phyloP scores from a whole-genome alignment of 371 early-diverging fungal species.

The Circinella minor region DNA sequence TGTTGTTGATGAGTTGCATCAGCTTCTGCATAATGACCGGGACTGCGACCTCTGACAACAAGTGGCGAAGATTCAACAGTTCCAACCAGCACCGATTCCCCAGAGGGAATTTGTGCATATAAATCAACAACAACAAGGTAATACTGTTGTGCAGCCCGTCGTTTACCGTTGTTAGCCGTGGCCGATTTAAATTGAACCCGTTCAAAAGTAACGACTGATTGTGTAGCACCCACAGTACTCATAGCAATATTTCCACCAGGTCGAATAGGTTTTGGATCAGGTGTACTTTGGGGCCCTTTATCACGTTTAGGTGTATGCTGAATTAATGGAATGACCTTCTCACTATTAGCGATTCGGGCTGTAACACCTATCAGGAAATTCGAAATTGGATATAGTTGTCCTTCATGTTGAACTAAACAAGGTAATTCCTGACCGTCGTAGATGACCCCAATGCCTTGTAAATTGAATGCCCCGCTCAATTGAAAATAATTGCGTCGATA shows the following conservation, averaged over 20 bases:
- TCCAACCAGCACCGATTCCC: conserved; percentile 63
- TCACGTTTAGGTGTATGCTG: conserved; percentile 93
- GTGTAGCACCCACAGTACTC: conserved; percentile 45
- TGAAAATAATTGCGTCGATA: conserved; percentile 94
- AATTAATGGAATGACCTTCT: conserved; percentile 74
- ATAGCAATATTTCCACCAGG: conserved; percentile 59
- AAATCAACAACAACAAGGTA: conserved; percentile 73
- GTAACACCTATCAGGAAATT: conserved; percentile 72
- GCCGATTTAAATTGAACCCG: conserved; percentile 93
- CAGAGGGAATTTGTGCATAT: conserved; percentile 59
- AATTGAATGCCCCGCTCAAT: conserved; percentile 72
- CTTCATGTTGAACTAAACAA: conserved; percentile 56
- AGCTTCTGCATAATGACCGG: conserved; percentile 83
- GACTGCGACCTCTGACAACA: conserved; percentile 90
- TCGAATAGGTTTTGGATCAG: conserved; percentile 62
- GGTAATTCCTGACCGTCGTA: conserved; percentile 57
- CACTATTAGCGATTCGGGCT: conserved; percentile 61
- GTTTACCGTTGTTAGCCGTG: conserved; percentile 90
- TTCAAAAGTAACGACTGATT: conserved; percentile 76
- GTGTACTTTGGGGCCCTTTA: conserved; percentile 83
- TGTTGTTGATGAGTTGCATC: conserved; percentile 8
- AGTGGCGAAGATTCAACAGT: conserved; percentile 71
- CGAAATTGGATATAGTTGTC: conserved; percentile 29
- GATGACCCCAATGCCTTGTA: conserved; percentile 50
- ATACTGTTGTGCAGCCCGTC: conserved; percentile 88